A percentile compares a stretch with the other conserved stretches of the same genome.
These are phyloP conservation scores for Euphorbia schlechtendalii DNA, from an alignment of 441 rosid species.

Conservation along the genomic window DNA sequence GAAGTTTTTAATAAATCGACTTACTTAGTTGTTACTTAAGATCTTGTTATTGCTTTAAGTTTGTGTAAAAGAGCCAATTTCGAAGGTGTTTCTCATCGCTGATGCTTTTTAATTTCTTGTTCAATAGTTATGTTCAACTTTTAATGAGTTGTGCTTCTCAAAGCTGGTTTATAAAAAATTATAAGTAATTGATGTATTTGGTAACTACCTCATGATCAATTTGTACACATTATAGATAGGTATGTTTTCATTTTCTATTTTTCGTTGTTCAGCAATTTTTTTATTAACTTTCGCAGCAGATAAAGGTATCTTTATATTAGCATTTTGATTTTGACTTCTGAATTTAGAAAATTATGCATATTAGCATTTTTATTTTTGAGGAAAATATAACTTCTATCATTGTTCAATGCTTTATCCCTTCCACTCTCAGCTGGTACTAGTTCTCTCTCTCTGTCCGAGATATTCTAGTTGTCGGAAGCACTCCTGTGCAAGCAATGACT, in stretches of 20 bases:
- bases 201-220: too few species aligned
- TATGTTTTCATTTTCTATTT: background rate
- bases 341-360: too few species aligned
- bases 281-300: background rate
- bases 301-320: background rate
- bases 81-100: too few species aligned
- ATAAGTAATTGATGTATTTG: too few species aligned
- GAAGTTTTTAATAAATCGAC: background rate
- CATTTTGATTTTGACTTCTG: background rate
- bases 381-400: background rate
- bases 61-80: background rate
- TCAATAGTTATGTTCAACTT: too few species aligned
- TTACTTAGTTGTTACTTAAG: background rate
- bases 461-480: background rate
- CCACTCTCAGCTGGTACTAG: background rate
- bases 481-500: background rate
- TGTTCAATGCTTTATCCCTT: background rate
- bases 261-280: background rate
- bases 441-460: background rate
- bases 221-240: background rate
- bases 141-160: too few species aligned
- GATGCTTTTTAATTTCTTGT: too few species aligned
- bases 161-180: too few species aligned
- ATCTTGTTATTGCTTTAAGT: background rate
- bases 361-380: too few species aligned